Conservation (phyloP, 176 grass and related monocot species). For the Triticum turgidum region DNA sequence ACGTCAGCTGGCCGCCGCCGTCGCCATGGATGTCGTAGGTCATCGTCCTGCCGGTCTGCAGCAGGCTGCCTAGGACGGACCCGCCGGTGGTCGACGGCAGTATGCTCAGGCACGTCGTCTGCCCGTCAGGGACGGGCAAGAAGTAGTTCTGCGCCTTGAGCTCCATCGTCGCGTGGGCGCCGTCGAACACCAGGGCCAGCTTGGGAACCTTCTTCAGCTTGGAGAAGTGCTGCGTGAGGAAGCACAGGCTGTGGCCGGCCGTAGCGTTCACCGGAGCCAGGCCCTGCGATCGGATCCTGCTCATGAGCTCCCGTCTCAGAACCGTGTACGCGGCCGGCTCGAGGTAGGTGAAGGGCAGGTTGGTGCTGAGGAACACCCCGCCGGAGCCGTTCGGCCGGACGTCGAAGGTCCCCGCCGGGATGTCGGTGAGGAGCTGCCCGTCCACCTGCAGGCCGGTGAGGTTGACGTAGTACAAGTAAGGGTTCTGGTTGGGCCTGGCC, state of each 20-base stretch:
- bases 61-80: conserved; percentile 20
- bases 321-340: conserved; percentile 1
- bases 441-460: neutral
- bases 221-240: neutral
- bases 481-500: neutral
- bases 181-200: no score
- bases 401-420: neutral
- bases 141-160: neutral
- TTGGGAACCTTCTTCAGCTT: neutral
- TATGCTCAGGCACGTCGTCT: conserved; percentile 16
- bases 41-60: conserved; percentile 24
- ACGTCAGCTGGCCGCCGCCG: no score
- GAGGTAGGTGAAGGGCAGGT: conserved; percentile 11
- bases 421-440: neutral
- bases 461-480: neutral
- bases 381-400: neutral
- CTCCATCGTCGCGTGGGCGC: neutral
- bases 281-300: neutral
- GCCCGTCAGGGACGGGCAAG: neutral
- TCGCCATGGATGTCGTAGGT: neutral
- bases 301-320: neutral
- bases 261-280: neutral
- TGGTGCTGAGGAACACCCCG: conserved; percentile 24
- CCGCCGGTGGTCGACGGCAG: neutral
- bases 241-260: neutral